Conservation (phyloP, 768 basidiomycete species). For the Lactarius pseudohatsudake region DNA sequence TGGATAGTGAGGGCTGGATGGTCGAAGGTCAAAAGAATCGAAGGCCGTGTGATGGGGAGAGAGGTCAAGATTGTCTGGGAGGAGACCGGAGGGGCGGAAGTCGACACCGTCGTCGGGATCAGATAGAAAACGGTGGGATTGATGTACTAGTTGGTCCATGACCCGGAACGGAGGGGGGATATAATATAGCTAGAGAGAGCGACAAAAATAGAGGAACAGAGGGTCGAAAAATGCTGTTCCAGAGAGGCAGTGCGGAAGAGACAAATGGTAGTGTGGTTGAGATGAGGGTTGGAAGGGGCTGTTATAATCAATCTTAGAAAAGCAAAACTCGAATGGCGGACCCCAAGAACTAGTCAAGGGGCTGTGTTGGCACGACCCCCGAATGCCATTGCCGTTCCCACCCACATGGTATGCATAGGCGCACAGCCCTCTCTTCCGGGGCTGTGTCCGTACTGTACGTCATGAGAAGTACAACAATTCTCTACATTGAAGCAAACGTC, state of each 20-base stretch:
- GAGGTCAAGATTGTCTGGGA: slow-evolving; percentile 29
- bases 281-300: background rate
- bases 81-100: slow-evolving; percentile 25
- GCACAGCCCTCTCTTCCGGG: background rate
- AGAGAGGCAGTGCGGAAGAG: slow-evolving; percentile 17
- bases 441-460: background rate
- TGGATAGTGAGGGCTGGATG: slow-evolving; percentile 43
- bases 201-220: slow-evolving; percentile 1
- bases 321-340: background rate
- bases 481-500: background rate
- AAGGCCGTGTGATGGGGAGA: slow-evolving; percentile 38
- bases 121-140: slow-evolving; percentile 23
- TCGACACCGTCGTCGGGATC: slow-evolving; percentile 25
- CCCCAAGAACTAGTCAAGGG: slow-evolving; percentile 12
- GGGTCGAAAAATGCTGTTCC: slow-evolving; percentile 22
- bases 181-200: slow-evolving; percentile 11
- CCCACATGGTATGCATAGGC: too few relatives aligned
- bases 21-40: slow-evolving; percentile 38
- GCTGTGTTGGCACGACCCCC: background rate
- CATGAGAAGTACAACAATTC: background rate
- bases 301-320: background rate
- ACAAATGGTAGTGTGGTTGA: slow-evolving; percentile 4
- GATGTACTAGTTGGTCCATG: slow-evolving; percentile 23
- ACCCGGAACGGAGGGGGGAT: slow-evolving; percentile 1
- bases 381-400: too few relatives aligned